Conservation (phyloP, 495 filamentous ascomycete genomes). For the Letharia columbiana region DNA sequence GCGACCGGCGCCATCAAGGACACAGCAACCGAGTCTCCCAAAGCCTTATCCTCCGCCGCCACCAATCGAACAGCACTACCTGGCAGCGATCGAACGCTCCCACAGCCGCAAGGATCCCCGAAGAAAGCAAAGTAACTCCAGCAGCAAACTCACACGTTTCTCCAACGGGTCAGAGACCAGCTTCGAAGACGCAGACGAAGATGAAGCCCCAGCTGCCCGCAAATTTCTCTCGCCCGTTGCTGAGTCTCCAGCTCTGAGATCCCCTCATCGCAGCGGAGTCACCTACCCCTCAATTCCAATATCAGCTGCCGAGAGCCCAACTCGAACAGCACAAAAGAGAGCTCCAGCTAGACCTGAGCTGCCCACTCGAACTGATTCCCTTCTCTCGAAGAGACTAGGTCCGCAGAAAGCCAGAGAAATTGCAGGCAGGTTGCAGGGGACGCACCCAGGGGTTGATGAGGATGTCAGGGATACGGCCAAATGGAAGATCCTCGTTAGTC, state of each 20-base stretch:
- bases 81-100: slow-evolving; percentile 7
- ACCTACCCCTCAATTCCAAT: slow-evolving; percentile 17
- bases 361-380: slow-evolving; percentile 5
- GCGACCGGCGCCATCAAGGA: slow-evolving; percentile 18
- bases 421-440: slow-evolving; percentile 8
- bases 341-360: slow-evolving; percentile 8
- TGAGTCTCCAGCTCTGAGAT: slow-evolving; percentile 19
- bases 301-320: slow-evolving; percentile 20
- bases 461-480: slow-evolving; percentile 19
- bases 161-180: slow-evolving; percentile 21
- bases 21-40: slow-evolving; percentile 32
- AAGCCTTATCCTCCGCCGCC: slow-evolving; percentile 25
- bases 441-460: neutral
- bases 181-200: slow-evolving; percentile 25
- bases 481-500: slow-evolving; percentile 22
- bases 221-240: slow-evolving; percentile 21
- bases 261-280: slow-evolving; percentile 8
- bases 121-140: slow-evolving; percentile 17
- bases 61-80: slow-evolving; percentile 11
- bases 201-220: slow-evolving; percentile 10
- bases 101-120: slow-evolving; percentile 13
- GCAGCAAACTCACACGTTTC: slow-evolving; percentile 14
- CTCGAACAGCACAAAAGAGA: slow-evolving; percentile 8
- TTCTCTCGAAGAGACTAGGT: slow-evolving; percentile 13
- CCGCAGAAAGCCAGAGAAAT: slow-evolving; percentile 14